Evolutionary conservation across 2,329 filamentous ascomycete genomes (phyloP).

Genomic region (Alternaria incomplexa): DNA sequence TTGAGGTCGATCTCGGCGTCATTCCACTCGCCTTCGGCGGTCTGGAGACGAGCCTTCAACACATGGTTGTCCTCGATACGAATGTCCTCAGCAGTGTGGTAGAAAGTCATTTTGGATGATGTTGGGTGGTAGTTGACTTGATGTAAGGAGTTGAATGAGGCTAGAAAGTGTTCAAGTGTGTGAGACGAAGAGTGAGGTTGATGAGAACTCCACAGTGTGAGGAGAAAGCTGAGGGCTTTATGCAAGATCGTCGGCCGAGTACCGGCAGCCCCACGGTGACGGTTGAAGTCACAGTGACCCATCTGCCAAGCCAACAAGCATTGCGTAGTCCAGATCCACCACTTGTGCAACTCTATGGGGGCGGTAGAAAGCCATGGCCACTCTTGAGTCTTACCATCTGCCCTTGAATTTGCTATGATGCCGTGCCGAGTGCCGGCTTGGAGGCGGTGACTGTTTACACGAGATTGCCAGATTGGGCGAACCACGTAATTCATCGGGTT

Average conservation of each 20-base stretch:
- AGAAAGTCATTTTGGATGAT: conserved; percentile 51
- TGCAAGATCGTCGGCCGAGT: background rate
- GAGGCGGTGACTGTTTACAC: background rate
- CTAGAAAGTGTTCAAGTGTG: background rate
- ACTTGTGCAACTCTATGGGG: background rate
- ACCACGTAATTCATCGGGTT: background rate
- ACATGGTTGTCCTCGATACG: conserved; percentile 59
- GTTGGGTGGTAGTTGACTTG: background rate
- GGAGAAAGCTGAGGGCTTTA: conserved; percentile 13
- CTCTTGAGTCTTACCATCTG: background rate
- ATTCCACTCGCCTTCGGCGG: conserved; percentile 52
- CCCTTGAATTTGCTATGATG: background rate
- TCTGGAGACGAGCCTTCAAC: conserved; percentile 53
- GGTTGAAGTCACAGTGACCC: background rate
- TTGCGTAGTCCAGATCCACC: background rate
- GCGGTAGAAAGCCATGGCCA: background rate
- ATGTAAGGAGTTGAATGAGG: background rate
- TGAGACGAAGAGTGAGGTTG: background rate
- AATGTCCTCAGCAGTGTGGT: conserved; percentile 55
- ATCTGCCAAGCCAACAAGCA: background rate
- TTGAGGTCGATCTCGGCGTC: conserved; percentile 60
- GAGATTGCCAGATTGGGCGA: background rate
- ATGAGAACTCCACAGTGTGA: background rate
- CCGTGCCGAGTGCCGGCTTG: conserved; percentile 22
- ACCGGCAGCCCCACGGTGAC: background rate